These are phyloP conservation scores for Aspergillus haitiensis DNA, from an alignment of 495 filamentous ascomycete species.

Conservation along the genomic window DNA sequence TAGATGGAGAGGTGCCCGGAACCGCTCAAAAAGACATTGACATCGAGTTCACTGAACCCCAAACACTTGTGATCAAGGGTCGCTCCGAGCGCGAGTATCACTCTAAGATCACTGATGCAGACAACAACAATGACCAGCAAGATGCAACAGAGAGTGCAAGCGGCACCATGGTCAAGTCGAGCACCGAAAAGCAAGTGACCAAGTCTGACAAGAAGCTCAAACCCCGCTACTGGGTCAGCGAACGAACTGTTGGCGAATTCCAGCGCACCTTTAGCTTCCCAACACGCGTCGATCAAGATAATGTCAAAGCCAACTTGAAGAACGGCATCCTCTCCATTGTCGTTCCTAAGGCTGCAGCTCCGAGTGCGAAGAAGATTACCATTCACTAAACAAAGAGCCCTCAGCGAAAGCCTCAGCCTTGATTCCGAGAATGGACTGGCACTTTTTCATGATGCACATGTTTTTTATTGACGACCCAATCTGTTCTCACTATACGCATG, in stretches of 20 bases:
- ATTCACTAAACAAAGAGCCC: slow-evolving; percentile 50
- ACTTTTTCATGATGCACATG: too few species aligned
- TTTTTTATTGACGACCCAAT: too few species aligned
- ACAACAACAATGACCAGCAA: slow-evolving; percentile 41
- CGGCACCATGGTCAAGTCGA: slow-evolving; percentile 14
- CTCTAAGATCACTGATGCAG: slow-evolving; percentile 51
- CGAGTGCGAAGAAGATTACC: slow-evolving; percentile 54
- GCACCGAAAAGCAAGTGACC: slow-evolving; percentile 20
- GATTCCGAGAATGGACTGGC: too few species aligned
- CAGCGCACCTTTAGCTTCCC: slow-evolving; percentile 81
- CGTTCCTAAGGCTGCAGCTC: slow-evolving; percentile 76
- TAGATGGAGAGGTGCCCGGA: slow-evolving; percentile 89
- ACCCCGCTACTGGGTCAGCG: slow-evolving; percentile 76
- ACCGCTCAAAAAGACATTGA: slow-evolving; percentile 74
- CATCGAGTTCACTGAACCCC: slow-evolving; percentile 82
- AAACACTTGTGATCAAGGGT: slow-evolving; percentile 77
- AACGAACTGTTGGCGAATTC: slow-evolving; percentile 84
- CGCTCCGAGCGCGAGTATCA: slow-evolving; percentile 50
- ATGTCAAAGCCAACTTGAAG: slow-evolving; percentile 73
- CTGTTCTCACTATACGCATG: too few species aligned
- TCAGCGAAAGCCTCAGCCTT: too few species aligned
- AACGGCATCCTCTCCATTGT: slow-evolving; percentile 74
- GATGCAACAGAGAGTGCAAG: slow-evolving; percentile 22
- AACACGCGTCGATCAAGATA: slow-evolving; percentile 69
- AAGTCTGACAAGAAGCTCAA: slow-evolving; percentile 24